Evolutionary conservation across 2,329 filamentous ascomycete species (phyloP).

Genomic region (Colletotrichum falcatum): DNA sequence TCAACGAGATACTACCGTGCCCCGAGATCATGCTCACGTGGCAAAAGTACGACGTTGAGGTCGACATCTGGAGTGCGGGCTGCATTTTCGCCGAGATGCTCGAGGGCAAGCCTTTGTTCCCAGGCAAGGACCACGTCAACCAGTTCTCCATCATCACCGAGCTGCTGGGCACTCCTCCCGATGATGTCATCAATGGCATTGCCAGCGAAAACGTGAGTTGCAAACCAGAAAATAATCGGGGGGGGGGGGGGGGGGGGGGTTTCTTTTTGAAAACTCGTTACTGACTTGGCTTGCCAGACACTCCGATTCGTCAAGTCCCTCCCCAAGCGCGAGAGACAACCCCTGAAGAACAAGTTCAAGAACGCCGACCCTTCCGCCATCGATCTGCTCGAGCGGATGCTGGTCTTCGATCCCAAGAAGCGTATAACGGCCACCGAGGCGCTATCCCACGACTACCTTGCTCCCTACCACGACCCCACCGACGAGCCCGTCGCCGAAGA

Average conservation of each 20-base stretch:
- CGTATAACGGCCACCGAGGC: conserved; percentile 89
- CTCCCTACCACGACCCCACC: conserved; percentile 96
- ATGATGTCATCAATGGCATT: conserved; percentile 98
- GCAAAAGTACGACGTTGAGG: conserved; percentile 99
- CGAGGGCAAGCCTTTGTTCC: conserved; percentile 97
- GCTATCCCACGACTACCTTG: conserved; percentile 91
- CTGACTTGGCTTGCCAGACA: conserved; percentile 67
- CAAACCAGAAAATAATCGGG: neutral
- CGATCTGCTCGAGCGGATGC: conserved; percentile 94
- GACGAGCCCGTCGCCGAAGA: conserved; percentile 96
- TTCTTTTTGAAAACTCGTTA: neutral
- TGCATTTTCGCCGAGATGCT: conserved; percentile 99
- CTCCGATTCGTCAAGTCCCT: conserved; percentile 97
- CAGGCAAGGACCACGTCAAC: conserved; percentile 99
- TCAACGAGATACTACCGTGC: conserved; percentile 99
- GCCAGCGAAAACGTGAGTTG: conserved; percentile 91
- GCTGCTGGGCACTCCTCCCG: conserved; percentile 92
- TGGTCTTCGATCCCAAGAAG: conserved; percentile 98
- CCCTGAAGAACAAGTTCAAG: conserved; percentile 90
- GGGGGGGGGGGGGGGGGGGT: too few relatives aligned
- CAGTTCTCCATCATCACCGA: conserved; percentile 99
- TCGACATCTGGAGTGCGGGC: conserved; percentile 98
- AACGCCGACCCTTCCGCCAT: conserved; percentile 89
- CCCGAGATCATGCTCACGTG: conserved; percentile 99
- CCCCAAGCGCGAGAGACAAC: conserved; percentile 92